A percentile compares a stretch with the other conserved stretches of the same genome.
Evolutionary conservation across 192 early-diverging fungal species (phyloP).

Genomic region (Coemansia sp.): DNA sequence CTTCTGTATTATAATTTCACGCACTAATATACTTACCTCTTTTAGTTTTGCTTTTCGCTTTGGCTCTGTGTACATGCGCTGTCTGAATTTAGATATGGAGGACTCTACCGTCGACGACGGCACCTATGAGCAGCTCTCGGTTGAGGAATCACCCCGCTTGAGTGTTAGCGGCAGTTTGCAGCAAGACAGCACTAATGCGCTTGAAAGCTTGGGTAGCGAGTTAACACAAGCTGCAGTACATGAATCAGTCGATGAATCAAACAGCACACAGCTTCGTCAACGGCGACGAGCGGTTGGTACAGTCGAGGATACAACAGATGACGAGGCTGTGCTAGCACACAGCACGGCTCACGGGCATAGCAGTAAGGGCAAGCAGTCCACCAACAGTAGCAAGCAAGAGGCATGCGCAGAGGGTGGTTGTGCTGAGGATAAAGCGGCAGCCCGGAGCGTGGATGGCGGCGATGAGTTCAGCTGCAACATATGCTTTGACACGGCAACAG

Average conservation of each 20-base stretch:
- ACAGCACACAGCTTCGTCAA: neutral
- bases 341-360: neutral
- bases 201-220: neutral
- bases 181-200: neutral
- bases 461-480: constrained; percentile 53
- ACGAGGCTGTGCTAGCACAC: neutral
- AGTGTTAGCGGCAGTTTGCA: neutral
- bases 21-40: neutral
- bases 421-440: neutral
- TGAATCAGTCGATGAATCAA: neutral
- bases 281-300: neutral
- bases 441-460: constrained; percentile 3
- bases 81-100: constrained; percentile 1
- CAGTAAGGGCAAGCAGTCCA: constrained; percentile 1
- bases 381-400: neutral
- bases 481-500: constrained; percentile 71
- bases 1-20: neutral
- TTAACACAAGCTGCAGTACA: neutral
- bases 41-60: neutral
- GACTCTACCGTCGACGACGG: neutral
- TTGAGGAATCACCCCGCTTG: neutral
- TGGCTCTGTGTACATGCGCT: neutral
- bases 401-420: neutral
- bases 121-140: neutral
- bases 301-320: neutral